These are phyloP conservation scores for Saitozyma sp. DNA, from an alignment of 768 basidiomycete genomes.

Conservation along the genomic window DNA sequence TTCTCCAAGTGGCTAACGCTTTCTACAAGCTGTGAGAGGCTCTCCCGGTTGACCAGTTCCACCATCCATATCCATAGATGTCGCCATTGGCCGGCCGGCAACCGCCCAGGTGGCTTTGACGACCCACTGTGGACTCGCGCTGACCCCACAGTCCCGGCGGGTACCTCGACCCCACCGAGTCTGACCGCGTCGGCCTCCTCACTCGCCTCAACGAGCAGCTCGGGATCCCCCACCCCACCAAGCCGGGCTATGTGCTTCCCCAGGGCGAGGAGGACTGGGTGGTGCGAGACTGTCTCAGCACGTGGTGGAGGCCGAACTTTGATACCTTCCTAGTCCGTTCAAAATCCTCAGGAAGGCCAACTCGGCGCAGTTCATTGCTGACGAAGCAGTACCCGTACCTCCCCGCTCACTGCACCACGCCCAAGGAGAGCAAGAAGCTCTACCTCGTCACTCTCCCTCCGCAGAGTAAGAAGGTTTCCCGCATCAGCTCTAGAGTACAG, in stretches of 20 bases:
- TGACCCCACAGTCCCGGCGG: constrained; percentile 75
- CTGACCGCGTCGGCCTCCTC: constrained; percentile 87
- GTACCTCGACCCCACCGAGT: constrained; percentile 94
- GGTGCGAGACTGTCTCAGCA: constrained; percentile 91
- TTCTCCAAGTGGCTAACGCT: constrained; percentile 97
- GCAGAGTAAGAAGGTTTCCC: constrained; percentile 64
- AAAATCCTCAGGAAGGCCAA: background rate
- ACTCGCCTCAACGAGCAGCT: constrained; percentile 84
- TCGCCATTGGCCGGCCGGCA: background rate
- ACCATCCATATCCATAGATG: background rate
- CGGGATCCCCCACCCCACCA: constrained; percentile 66
- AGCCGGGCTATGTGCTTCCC: constrained; percentile 51
- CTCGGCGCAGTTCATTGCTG: background rate
- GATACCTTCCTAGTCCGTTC: constrained; percentile 93
- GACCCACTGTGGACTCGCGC: too few relatives aligned
- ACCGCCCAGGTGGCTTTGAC: background rate
- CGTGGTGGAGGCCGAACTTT: constrained; percentile 98
- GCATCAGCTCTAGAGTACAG: background rate
- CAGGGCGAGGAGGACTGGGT: constrained; percentile 90
- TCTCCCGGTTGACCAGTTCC: background rate
- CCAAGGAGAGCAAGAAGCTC: constrained; percentile 96
- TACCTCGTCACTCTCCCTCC: constrained; percentile 95
- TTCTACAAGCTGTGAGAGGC: constrained; percentile 91
- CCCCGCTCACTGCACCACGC: constrained; percentile 93
- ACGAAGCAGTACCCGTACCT: constrained; percentile 78